Percentiles rank a stretch among this genome's conserved stretches.
phyloP scores from a whole-genome alignment of 352 stramenopile species.

The Globisporangium emineosum region DNA sequence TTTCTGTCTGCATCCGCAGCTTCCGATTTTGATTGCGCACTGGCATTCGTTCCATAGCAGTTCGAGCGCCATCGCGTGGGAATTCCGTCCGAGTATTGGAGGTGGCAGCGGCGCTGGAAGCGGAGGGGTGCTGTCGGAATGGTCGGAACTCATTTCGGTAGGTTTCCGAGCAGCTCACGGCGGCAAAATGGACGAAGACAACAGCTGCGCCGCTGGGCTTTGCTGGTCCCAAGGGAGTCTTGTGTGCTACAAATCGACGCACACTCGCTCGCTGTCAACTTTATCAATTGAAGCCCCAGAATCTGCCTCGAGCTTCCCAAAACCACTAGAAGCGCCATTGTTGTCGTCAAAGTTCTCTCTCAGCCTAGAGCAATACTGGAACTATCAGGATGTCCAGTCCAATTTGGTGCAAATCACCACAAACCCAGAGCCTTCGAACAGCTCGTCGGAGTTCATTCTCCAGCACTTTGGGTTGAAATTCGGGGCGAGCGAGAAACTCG shows the following conservation, averaged over 20 bases:
- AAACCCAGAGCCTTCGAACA: slow-evolving; percentile 15
- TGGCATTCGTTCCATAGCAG: slow-evolving; percentile 31
- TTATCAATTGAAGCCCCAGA: slow-evolving; percentile 6
- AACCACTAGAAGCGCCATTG: neutral
- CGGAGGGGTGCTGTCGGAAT: slow-evolving; percentile 27
- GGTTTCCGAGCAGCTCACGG: neutral
- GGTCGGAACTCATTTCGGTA: slow-evolving; percentile 13
- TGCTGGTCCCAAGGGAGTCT: slow-evolving; percentile 11
- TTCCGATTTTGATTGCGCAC: slow-evolving; percentile 39
- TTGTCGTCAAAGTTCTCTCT: slow-evolving; percentile 35
- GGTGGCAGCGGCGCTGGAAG: slow-evolving; percentile 21
- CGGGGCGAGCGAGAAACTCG: slow-evolving; percentile 44
- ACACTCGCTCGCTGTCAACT: slow-evolving; percentile 12
- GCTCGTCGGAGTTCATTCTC: slow-evolving; percentile 31
- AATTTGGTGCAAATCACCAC: slow-evolving; percentile 42
- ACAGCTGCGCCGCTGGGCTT: slow-evolving; percentile 7
- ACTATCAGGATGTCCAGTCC: slow-evolving; percentile 46
- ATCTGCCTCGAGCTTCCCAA: neutral
- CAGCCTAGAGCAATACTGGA: slow-evolving; percentile 63
- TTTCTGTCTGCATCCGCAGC: slow-evolving; percentile 39
- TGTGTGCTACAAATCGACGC: slow-evolving; percentile 15
- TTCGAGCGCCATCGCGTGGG: slow-evolving; percentile 16
- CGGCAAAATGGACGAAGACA: slow-evolving; percentile 9
- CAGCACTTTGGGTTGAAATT: slow-evolving; percentile 51
- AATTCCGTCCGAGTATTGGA: slow-evolving; percentile 22